Conservation (phyloP, 805 yeast genomes). For the Kazachstania kunashirensis region DNA sequence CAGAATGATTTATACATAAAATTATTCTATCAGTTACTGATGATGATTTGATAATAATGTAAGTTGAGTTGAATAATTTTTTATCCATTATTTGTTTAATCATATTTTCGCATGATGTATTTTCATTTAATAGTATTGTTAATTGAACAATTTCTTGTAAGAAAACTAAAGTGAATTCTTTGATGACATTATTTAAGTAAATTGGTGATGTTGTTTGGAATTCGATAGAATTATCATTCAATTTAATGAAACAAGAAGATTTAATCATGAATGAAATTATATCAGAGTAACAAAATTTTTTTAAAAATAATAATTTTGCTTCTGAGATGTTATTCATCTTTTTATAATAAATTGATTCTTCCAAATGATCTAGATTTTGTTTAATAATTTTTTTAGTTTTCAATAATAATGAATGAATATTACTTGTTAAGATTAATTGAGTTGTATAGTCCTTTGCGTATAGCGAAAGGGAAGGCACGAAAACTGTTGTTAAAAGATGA, state of each 20-base stretch:
- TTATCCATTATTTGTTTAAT: neutral
- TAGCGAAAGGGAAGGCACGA: neutral
- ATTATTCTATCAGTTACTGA: constrained; percentile 1
- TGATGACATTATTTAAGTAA: constrained; percentile 16
- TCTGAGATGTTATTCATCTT: constrained; percentile 16
- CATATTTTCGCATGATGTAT: neutral
- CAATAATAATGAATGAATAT: constrained; percentile 12
- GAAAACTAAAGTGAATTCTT: constrained; percentile 19
- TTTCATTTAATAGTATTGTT: neutral
- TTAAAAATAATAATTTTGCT: constrained; percentile 18
- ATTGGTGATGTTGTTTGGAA: constrained; percentile 17
- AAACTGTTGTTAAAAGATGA: constrained; percentile 1
- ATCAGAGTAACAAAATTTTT: constrained; percentile 12
- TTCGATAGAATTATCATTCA: constrained; percentile 17
- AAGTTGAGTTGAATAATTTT: neutral
- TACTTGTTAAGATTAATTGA: constrained; percentile 16
- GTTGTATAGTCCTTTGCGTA: neutral
- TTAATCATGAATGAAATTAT: constrained; percentile 22
- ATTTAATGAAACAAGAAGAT: constrained; percentile 20
- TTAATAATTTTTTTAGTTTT: constrained; percentile 14
- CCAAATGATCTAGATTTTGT: constrained; percentile 6
- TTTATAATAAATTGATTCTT: constrained; percentile 10
- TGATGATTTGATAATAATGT: constrained; percentile 1
- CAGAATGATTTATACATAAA: constrained; percentile 2
- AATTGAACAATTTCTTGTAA: constrained; percentile 24